Percentiles rank a stretch among this genome's conserved stretches.
Evolutionary conservation across 1,284 basidiomycete genomes (phyloP).

Genomic region (Irpex lacteus): DNA sequence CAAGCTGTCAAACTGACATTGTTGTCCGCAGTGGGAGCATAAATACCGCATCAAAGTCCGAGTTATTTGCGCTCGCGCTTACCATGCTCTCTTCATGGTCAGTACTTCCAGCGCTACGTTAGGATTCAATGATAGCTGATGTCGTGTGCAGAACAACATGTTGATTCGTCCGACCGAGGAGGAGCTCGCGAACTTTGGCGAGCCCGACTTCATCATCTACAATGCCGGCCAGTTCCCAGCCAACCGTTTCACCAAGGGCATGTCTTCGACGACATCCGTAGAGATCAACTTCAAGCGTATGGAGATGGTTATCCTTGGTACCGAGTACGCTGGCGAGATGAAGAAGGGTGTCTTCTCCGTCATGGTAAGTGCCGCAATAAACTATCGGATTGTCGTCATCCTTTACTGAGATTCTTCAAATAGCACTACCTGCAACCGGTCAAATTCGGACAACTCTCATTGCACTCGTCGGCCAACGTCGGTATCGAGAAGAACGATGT

Average conservation of each 20-base stretch:
- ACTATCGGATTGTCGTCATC: no score
- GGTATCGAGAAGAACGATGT: constrained; percentile 90
- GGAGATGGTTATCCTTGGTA: constrained; percentile 99
- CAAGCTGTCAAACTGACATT: not conserved
- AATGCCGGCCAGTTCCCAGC: constrained; percentile 99
- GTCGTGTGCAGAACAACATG: constrained; percentile 84
- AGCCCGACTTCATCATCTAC: constrained; percentile 99
- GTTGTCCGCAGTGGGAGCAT: constrained; percentile 80
- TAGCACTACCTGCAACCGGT: constrained; percentile 98
- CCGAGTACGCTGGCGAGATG: constrained; percentile 99
- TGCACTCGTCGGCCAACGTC: constrained; percentile 99
- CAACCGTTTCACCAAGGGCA: constrained; percentile 99
- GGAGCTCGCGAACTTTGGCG: constrained; percentile 94
- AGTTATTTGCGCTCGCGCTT: constrained; percentile 97
- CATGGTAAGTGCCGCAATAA: constrained; percentile 59
- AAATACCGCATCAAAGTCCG: constrained; percentile 99
- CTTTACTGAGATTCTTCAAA: no score
- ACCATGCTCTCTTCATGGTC: constrained; percentile 99
- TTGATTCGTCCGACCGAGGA: constrained; percentile 96
- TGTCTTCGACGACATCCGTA: constrained; percentile 98
- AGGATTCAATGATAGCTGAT: constrained; percentile 11
- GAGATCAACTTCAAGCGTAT: constrained; percentile 99
- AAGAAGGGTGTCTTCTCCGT: constrained; percentile 99
- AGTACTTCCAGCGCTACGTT: constrained; percentile 24
- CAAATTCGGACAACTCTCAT: constrained; percentile 96